Evolutionary conservation across 441 rosid genomes (phyloP), one percentile per base, ranked within the genome.

Genomic region (Mallotus japonicus): DNA sequence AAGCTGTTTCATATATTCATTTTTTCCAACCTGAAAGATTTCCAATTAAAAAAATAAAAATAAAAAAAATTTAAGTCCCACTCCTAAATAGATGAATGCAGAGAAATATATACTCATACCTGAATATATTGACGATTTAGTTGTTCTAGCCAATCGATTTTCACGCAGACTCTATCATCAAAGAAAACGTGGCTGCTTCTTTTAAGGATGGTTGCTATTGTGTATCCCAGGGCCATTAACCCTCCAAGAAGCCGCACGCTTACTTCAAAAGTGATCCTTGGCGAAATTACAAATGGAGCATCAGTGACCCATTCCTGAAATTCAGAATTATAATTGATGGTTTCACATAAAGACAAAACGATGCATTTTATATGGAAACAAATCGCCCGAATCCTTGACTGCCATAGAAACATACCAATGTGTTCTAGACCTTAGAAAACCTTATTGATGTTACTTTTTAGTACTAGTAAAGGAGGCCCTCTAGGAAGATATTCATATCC

Each of bases 171-270:
- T 77, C 79, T 88, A 54, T 88, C 95, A 65, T 89, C 87, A 28
- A 87, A 84, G 82, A 93, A 91, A 32, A 88, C 89, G 78, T 93
- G 99, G 84, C 99, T 95, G 69, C 83, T 90, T 78, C 99, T 85
- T 86, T 93, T 91, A 74, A 95, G 98, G 75, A 95, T 95, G 72
- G 96, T 73, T 71, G 98, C 95, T 78, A 95, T 95, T 56, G 98
- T 95, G 82, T 95, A 95, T 70, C 97, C 99, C 80, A 95, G 78
- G 65, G 99, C 96, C 99, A 95, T 95, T 65, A 95, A 87, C 73
- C 99, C 98, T 76, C 99, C 98, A 75, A 95, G 99, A 73, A 95
- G 94, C 69, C 97, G 97, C 74, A 95, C 99, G 53, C 95, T 89
- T 67, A 95, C 99, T 90, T 91, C 98, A 85, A 95, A 95, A 13